These are phyloP conservation scores for Ceratobasidium papillatum DNA, from an alignment of 1,284 basidiomycete genomes.

Conservation along the genomic window DNA sequence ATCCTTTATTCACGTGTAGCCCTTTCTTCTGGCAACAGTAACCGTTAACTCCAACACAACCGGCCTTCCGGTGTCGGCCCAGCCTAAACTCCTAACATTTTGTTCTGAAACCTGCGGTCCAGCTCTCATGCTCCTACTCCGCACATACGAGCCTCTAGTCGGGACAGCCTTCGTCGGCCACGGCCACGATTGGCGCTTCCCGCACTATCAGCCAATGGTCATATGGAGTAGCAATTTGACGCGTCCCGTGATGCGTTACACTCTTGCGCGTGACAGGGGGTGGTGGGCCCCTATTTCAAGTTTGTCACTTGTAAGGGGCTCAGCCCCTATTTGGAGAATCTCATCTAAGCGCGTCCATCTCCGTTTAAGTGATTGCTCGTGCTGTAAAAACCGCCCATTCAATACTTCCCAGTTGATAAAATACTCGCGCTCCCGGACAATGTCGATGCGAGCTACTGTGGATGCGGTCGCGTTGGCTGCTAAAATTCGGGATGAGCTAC, in stretches of 20 bases:
- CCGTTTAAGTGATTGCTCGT: not conserved
- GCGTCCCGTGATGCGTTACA: not conserved
- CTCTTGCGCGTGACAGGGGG: not conserved
- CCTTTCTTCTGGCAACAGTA: not conserved
- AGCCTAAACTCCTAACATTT: not conserved
- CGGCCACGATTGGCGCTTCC: slow-evolving; percentile 1
- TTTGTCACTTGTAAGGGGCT: not conserved
- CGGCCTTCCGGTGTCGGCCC: not conserved
- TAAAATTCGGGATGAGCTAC: slow-evolving; percentile 15
- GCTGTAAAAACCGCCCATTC: not conserved
- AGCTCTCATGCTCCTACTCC: not conserved
- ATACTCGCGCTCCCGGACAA: not conserved
- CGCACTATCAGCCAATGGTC: not conserved
- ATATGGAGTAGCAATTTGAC: not conserved
- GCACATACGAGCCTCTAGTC: not conserved
- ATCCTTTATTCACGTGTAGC: not conserved
- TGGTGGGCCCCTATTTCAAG: not conserved
- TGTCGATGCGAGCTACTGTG: not conserved
- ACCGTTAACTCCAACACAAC: not conserved
- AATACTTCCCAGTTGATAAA: not conserved
- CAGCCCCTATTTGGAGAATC: not conserved
- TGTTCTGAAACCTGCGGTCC: not conserved
- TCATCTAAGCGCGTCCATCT: not conserved
- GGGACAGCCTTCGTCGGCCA: not conserved
- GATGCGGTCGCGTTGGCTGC: slow-evolving; percentile 9